phyloP scores from a whole-genome alignment of 257 asterid species.

The Capsicum chinense region DNA sequence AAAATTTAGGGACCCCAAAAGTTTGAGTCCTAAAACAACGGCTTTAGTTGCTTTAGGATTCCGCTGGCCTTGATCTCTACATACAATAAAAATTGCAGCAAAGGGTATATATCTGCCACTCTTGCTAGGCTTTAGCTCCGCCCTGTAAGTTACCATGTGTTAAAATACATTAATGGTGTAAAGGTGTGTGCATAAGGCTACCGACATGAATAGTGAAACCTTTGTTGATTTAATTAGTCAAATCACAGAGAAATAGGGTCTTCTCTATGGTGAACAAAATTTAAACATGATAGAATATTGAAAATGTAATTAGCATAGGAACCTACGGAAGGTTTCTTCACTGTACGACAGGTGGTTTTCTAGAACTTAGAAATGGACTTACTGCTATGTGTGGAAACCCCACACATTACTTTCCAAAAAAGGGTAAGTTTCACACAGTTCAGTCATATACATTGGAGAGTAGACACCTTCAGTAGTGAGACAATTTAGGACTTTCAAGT shows the following conservation, averaged over 20 bases:
- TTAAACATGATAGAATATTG: background rate
- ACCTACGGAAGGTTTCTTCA: constrained; percentile 14
- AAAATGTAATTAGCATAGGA: background rate
- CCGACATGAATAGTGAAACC: too few species aligned
- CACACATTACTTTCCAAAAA: constrained; percentile 29
- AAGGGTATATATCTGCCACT: too few species aligned
- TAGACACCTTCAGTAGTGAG: constrained; percentile 9
- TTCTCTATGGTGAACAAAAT: constrained; percentile 35
- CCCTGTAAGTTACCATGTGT: too few species aligned
- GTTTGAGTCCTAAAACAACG: too few species aligned
- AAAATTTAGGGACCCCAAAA: too few species aligned
- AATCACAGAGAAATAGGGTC: constrained; percentile 40
- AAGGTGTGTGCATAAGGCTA: background rate
- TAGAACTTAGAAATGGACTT: background rate
- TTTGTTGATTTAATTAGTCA: too few species aligned
- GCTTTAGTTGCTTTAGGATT: too few species aligned
- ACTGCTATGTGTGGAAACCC: constrained; percentile 7
- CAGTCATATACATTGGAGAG: background rate
- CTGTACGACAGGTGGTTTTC: constrained; percentile 5
- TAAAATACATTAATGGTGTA: too few species aligned
- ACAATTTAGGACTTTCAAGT: constrained; percentile 20
- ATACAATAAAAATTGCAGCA: too few species aligned
- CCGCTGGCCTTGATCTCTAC: too few species aligned
- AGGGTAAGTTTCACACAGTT: constrained; percentile 17
- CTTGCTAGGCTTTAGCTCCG: too few species aligned